These are phyloP conservation scores for Colletotrichum costaricense DNA, from an alignment of 2,329 filamentous ascomycete species.

Conservation along the genomic window DNA sequence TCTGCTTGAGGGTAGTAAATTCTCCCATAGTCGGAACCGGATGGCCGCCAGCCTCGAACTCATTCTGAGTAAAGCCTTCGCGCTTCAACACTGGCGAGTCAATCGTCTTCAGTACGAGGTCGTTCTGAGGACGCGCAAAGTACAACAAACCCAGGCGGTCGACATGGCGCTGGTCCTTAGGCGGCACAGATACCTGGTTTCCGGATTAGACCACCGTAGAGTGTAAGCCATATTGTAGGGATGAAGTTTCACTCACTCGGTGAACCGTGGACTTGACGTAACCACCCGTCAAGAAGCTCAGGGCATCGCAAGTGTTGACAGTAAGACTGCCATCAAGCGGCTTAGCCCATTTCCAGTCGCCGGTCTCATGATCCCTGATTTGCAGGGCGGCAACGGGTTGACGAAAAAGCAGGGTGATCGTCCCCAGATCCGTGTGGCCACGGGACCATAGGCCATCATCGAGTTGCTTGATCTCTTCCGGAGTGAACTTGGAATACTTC, in stretches of 20 bases:
- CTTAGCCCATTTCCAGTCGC: slow-evolving; percentile 62
- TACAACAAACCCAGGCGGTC: slow-evolving; percentile 62
- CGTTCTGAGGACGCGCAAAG: slow-evolving; percentile 58
- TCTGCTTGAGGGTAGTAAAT: slow-evolving; percentile 50
- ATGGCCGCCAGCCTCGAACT: slow-evolving; percentile 48
- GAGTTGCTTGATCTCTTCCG: slow-evolving; percentile 57
- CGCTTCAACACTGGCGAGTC: slow-evolving; percentile 51
- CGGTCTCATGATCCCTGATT: slow-evolving; percentile 58
- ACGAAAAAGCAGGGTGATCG: slow-evolving; percentile 67
- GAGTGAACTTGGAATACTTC: slow-evolving; percentile 63
- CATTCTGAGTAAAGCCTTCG: slow-evolving; percentile 48
- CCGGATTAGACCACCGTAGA: neutral
- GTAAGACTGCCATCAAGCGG: slow-evolving; percentile 62
- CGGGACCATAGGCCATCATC: slow-evolving; percentile 55
- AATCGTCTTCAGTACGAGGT: slow-evolving; percentile 49
- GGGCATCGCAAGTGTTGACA: slow-evolving; percentile 61
- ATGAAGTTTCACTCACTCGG: slow-evolving; percentile 39
- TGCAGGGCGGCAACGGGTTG: slow-evolving; percentile 69
- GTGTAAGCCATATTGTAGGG: too few relatives aligned
- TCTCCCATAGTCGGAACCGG: slow-evolving; percentile 49
- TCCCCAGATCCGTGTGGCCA: slow-evolving; percentile 68
- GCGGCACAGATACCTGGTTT: slow-evolving; percentile 48
- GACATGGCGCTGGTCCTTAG: slow-evolving; percentile 54
- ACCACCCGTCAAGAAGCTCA: slow-evolving; percentile 60
- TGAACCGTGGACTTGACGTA: slow-evolving; percentile 57